These are phyloP conservation scores for Pelagophyceae sp. DNA, from an alignment of 352 stramenopile genomes.

Conservation along the genomic window DNA sequence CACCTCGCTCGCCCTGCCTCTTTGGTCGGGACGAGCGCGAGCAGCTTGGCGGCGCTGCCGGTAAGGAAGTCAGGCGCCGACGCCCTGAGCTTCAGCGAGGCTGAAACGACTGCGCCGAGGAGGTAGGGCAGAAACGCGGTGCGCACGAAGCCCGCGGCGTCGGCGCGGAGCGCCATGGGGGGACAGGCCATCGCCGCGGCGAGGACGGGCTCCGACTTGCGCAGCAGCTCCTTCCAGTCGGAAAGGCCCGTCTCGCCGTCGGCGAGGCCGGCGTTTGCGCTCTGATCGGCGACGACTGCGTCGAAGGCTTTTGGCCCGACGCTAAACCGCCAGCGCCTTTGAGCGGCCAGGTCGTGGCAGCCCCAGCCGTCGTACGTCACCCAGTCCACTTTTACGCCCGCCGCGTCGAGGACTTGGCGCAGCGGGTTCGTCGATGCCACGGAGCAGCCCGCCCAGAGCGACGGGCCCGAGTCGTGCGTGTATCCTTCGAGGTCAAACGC, in stretches of 20 bases:
- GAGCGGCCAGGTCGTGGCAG: constrained; percentile 37
- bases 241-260: constrained; percentile 16
- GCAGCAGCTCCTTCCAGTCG: constrained; percentile 18
- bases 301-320: constrained; percentile 26
- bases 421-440: constrained; percentile 49
- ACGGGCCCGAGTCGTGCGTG: constrained; percentile 53
- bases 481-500: constrained; percentile 34
- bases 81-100: neutral
- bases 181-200: constrained; percentile 30
- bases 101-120: neutral
- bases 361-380: constrained; percentile 46
- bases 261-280: too few relatives aligned
- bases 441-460: constrained; percentile 47
- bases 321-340: constrained; percentile 23
- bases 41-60: constrained; percentile 10
- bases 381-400: constrained; percentile 33
- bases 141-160: constrained; percentile 24
- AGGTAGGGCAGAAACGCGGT: constrained; percentile 20
- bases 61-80: constrained; percentile 1
- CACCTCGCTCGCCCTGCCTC: too few relatives aligned
- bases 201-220: constrained; percentile 27
- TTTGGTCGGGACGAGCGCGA: constrained; percentile 25
- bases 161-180: constrained; percentile 28
- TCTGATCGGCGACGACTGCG: constrained; percentile 21
- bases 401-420: constrained; percentile 53